Evolutionary conservation across 352 stramenopile species (phyloP).

Genomic region (Pythium folliculosum): DNA sequence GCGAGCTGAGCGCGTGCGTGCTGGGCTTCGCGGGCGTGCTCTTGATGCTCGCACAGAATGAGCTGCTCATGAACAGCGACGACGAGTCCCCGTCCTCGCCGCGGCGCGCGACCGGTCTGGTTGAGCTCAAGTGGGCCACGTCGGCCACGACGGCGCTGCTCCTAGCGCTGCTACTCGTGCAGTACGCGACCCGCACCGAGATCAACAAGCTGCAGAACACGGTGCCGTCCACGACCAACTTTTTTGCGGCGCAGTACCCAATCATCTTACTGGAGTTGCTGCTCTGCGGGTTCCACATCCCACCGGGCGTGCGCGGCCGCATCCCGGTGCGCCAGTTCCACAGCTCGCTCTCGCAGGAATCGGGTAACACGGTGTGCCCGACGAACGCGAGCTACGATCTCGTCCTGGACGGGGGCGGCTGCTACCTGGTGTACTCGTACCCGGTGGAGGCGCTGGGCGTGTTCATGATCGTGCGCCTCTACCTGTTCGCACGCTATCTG

Average conservation of each 20-base stretch:
- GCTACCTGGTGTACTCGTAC: constrained; percentile 70
- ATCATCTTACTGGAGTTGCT: constrained; percentile 56
- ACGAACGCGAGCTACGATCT: constrained; percentile 31
- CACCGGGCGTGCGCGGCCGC: constrained; percentile 40
- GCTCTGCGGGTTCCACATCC: constrained; percentile 68
- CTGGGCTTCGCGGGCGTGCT: constrained; percentile 49
- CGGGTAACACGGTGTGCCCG: constrained; percentile 24
- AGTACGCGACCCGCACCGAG: constrained; percentile 44
- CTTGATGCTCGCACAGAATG: constrained; percentile 75
- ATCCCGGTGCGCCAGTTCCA: constrained; percentile 55
- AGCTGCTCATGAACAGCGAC: constrained; percentile 37
- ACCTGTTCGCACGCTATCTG: constrained; percentile 68
- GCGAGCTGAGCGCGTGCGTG: constrained; percentile 52
- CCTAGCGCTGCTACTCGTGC: constrained; percentile 44
- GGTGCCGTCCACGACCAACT: constrained; percentile 32
- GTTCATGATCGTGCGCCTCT: constrained; percentile 67
- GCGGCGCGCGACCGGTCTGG: constrained; percentile 12
- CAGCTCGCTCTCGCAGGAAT: constrained; percentile 26
- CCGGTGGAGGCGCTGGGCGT: constrained; percentile 62
- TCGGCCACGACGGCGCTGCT: constrained; percentile 45
- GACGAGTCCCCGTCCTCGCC: background rate
- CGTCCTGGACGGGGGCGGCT: constrained; percentile 35
- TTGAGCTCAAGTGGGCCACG: constrained; percentile 43
- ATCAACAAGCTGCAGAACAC: constrained; percentile 63
- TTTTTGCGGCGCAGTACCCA: constrained; percentile 30